phyloP scores from a whole-genome alignment of 2,329 filamentous ascomycete species.

The Aureobasidium sp. region DNA sequence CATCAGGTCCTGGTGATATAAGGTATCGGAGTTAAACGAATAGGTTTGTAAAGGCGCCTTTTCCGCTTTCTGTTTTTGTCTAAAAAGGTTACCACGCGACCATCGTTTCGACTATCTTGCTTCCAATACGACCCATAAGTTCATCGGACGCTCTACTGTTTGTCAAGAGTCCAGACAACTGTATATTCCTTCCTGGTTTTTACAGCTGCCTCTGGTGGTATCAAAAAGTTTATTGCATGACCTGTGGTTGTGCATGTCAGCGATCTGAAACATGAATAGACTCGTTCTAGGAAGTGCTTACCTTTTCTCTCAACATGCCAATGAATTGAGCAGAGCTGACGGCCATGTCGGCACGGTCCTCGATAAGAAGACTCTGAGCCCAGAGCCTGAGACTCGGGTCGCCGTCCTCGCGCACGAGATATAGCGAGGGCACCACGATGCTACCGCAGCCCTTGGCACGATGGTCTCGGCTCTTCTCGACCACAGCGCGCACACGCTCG shows the following conservation, averaged over 20 bases:
- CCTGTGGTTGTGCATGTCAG: neutral
- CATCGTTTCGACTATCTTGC: neutral
- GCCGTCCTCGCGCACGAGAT: conserved; percentile 89
- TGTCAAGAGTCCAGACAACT: neutral
- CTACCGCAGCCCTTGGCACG: conserved; percentile 80
- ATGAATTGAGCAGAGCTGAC: conserved; percentile 92
- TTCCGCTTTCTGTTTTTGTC: neutral
- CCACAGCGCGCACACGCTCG: conserved; percentile 79
- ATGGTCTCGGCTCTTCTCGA: conserved; percentile 88
- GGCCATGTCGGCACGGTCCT: conserved; percentile 89
- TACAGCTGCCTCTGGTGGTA: neutral
- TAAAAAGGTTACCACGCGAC: neutral
- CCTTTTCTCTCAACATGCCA: conserved; percentile 89
- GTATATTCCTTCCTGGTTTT: neutral
- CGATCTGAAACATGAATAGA: neutral
- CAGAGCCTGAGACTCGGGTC: conserved; percentile 92
- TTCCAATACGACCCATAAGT: neutral
- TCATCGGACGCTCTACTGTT: neutral
- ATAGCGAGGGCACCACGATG: conserved; percentile 86
- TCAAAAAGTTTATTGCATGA: conserved; percentile 3
- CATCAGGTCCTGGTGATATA: neutral
- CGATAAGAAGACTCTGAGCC: conserved; percentile 92
- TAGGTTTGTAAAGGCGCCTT: neutral
- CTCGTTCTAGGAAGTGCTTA: conserved; percentile 30
- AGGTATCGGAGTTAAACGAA: neutral